Base-by-base conservation (phyloP, 1,139 yeast species). In the Sugiyamaella novakii region DNA sequence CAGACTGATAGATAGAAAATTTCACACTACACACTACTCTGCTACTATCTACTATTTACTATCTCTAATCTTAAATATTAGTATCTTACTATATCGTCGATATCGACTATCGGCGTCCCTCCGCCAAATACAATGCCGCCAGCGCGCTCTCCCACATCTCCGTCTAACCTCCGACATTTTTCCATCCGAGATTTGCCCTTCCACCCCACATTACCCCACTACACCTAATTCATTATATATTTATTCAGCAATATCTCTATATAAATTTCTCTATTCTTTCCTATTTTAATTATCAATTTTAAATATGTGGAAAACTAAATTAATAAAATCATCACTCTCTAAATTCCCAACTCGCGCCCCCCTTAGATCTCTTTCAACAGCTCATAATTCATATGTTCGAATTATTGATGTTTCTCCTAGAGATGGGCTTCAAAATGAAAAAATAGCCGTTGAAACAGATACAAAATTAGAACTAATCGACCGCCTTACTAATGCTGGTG, bases 381-480 rank as follows among this genome's bases (percentile, higher is more conserved):
- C 49, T 18, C 29, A 33, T 12, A 35, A 29, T 22, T 31, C 47
- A 12, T 55, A 45, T 37, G 55, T 62, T 15, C 53, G 58, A 25
- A 63, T 67, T 19, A 68, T 67, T 3, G 71, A 67, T 41, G 71
- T 67, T 2, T 64, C 67, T 7, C 69, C 70, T 7, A 58, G 71
- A 15, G 71, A 67, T 48, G 71, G 71, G 5, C 62, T 67, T 15
- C 71, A 67, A 47, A 67, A 67, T 47, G 71, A 67, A 51, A 58
- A 59, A 39, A 43, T 50, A 10, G 50, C 56, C 17, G 64, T 67
- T n/a, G 49, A 67, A n/a, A 63, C 70, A 1, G 60, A 55, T 21
- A 56, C 56, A 25, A 67, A 67, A 46, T 56, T 64, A 19, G 61
- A 62, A 33, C 62, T 67, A 27, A 64, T 67, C 22, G 62, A 61